phyloP scores from a whole-genome alignment of 768 basidiomycete genomes.

The Panus rudis region DNA sequence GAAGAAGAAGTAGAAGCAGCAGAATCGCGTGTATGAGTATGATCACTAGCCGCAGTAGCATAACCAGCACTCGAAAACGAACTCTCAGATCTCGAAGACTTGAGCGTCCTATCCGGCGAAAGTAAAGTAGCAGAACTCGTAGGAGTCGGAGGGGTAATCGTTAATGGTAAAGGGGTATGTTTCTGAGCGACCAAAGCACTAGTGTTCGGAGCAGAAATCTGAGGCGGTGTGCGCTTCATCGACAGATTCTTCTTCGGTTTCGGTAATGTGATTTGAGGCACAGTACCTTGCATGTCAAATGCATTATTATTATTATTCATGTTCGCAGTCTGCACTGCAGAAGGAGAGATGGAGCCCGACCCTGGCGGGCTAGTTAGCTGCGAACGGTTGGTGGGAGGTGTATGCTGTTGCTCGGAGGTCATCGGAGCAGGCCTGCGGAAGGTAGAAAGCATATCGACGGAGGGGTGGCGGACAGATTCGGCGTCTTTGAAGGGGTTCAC shows the following conservation, averaged over 20 bases:
- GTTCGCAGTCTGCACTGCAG: too few relatives aligned
- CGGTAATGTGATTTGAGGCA: constrained; percentile 1
- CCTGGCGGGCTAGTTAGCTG: not conserved
- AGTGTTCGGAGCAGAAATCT: constrained; percentile 23
- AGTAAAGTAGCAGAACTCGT: not conserved
- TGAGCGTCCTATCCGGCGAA: too few relatives aligned
- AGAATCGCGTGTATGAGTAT: not conserved
- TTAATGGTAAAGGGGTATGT: constrained; percentile 18
- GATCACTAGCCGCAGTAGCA: not conserved
- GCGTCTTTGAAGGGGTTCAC: constrained; percentile 20
- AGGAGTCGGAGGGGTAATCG: constrained; percentile 16
- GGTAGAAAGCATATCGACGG: constrained; percentile 19
- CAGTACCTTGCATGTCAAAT: too few relatives aligned
- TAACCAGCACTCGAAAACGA: too few relatives aligned
- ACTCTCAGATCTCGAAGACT: too few relatives aligned
- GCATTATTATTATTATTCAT: too few relatives aligned
- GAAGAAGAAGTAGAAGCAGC: too few relatives aligned
- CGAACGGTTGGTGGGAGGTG: constrained; percentile 2
- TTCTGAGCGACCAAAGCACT: constrained; percentile 11
- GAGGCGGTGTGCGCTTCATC: constrained; percentile 12
- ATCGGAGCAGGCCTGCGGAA: constrained; percentile 12
- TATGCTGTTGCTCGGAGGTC: constrained; percentile 6
- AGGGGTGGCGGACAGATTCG: constrained; percentile 19
- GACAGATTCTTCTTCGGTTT: constrained; percentile 6
- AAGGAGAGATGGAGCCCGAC: too few relatives aligned